phyloP scores from a whole-genome alignment of 129 eudicot species.

The Deinandra increscens region DNA sequence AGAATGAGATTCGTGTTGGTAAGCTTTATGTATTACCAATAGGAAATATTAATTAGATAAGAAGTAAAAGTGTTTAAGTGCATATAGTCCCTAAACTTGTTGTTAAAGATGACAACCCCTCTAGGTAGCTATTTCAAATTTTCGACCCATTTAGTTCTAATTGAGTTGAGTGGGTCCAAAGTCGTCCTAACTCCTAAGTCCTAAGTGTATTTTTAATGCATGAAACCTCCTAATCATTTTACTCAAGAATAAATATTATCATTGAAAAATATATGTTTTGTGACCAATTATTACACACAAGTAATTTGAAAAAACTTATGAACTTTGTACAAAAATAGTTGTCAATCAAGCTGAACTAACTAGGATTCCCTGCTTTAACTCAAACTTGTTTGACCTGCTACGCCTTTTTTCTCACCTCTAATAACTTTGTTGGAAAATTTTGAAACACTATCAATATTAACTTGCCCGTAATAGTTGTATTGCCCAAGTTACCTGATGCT shows the following conservation, averaged over 20 bases:
- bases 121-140: neutral
- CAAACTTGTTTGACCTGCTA: neutral
- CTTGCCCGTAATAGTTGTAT: neutral
- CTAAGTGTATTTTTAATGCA: neutral
- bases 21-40: neutral
- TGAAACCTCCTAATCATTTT: neutral
- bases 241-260: neutral
- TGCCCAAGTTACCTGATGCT: neutral
- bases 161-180: neutral
- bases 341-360: neutral
- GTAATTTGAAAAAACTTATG: neutral
- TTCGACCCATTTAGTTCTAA: neutral
- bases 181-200: neutral
- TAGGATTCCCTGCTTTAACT: neutral
- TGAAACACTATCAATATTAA: constrained; percentile 10
- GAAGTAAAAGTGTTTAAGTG: no score
- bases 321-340: neutral
- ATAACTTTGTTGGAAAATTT: neutral
- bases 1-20: constrained; percentile 2
- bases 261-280: neutral
- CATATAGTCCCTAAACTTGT: neutral
- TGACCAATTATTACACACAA: neutral
- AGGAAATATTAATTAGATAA: neutral
- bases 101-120: neutral
- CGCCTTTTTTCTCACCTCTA: neutral